Evolutionary conservation across 371 early-diverging fungal species (phyloP), one percentile per base, ranked within the genome.

Genomic region (Thermomucor indicae-seudaticae): DNA sequence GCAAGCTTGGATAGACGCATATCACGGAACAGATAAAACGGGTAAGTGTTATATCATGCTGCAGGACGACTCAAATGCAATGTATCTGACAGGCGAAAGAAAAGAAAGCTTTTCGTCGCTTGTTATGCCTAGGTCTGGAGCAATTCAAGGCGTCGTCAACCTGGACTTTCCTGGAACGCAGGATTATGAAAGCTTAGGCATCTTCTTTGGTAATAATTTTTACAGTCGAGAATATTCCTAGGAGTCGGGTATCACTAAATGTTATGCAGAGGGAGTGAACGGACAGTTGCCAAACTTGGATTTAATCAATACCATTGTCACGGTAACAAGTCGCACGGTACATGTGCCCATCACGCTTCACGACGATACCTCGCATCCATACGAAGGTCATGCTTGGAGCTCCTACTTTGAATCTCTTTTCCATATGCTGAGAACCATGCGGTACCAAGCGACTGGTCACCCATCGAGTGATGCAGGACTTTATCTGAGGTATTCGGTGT

Each of bases 221-320:
- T 30, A 10, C 8, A n/a, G 2, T 46, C n/a, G n/a, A n/a, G n/a
- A 17, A 0, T 7, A 29, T 12, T 7, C 20, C 10, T 42, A 32
- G 43, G 38, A 27, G 11, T 3, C 1, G n/a, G 29, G 17, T 46
- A 17, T 19, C 7, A 19, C 41, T 10, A 38, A 2, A 47, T 34
- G 25, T 28, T 17, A n/a, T 17, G 14, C 72, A 85, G 93, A 89
- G 75, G 96, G 97, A 1, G 80, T 91, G 34, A 92, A 92, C 66
- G 97, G 98, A 3, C 94, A 91, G 57, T 77, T 94, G 46, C 90
- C 96, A 11, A 97, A 97, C 62, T 75, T 93, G 24, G 98, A 97
- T 61, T 67, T 95, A 49, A 79, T 95, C 52, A 90, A 90, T 45
- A 86, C 89, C 4, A 77, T 89, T 16, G 74, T 79, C 28, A 62